Base-by-base conservation (phyloP, 1,284 basidiomycete species). In the Puccinia coronata region DNA sequence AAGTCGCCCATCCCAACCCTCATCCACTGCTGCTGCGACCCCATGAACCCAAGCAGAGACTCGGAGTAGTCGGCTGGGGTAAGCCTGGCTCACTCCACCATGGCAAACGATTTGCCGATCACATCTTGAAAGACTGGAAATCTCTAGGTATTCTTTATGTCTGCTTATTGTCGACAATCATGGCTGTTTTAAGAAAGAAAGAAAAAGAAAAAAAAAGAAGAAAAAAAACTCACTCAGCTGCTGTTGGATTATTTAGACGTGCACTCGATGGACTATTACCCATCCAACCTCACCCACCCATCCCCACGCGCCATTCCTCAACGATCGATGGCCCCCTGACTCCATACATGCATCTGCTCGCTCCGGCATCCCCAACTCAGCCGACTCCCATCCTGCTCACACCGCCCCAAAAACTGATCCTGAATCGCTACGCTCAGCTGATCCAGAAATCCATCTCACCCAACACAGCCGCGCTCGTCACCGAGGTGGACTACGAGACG, bases 381-480 rank as follows among this genome's bases (percentile, higher is more conserved):
- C 69, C 69, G 1, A 71, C 69, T 25, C 69, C 69, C 20, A 71
- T 71, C 39, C 25, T 71, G 5, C 49, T 71, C 20, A 71, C 43
- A 23, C 49, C 69, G 4, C n/a, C 69, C n/a, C 69, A 71, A 31
- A 71, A 53, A 53, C 69, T 31, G 23, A 49, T 71, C 39, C 31
- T 71, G 47, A 71, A 71, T 23, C 69, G 47, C 28, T 71, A 71
- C 31, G 43, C 69, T 49, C 20, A 23, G 11, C 31, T 71, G n/a
- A 36, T 71, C 31, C 31, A 41, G 14, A 71, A 71, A 34, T 41
- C 69, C 5, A 2, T 71, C 9, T 25, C 69, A 49, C 43, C 69
- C n/a, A 3, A 39, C 43, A n/a, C n/a, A n/a, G n/a, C n/a, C n/a
- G n/a, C n/a, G n/a, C 18, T 53, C 43, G 47, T 71, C 39, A 53